These are phyloP conservation scores for Tetratostichococcus sp. DNA, from an alignment of 139 green algal genomes.

Conservation along the genomic window DNA sequence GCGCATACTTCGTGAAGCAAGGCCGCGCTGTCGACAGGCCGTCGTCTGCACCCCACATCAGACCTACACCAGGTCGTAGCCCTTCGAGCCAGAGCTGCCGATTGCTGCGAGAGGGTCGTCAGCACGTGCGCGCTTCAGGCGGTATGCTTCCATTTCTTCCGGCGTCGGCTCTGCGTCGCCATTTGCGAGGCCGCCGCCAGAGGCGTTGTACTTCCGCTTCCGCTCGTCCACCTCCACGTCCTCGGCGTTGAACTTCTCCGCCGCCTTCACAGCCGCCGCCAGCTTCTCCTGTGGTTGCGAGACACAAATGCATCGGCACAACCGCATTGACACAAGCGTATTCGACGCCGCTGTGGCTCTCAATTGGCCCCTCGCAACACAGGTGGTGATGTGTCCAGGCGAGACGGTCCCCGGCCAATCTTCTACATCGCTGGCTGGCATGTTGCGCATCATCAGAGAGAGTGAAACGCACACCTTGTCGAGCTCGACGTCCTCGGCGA, in stretches of 20 bases:
- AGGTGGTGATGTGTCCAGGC: too few species aligned
- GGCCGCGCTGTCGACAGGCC: background rate
- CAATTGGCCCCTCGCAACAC: too few species aligned
- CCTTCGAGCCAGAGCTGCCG: conserved; percentile 8
- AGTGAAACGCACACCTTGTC: conserved; percentile 31
- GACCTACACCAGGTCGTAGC: conserved; percentile 44
- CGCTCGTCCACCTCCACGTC: conserved; percentile 53
- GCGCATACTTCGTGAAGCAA: too few species aligned
- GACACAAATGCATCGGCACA: too few species aligned
- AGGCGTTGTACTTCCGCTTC: conserved; percentile 83
- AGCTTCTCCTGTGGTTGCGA: conserved; percentile 67
- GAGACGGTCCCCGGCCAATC: too few species aligned
- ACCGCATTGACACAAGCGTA: too few species aligned
- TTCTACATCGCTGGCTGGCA: too few species aligned
- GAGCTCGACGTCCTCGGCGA: conserved; percentile 51
- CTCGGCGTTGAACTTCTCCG: conserved; percentile 43
- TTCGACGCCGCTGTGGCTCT: too few species aligned
- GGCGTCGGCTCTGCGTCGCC: conserved; percentile 59
- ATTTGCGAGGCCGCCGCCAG: conserved; percentile 17
- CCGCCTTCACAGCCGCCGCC: conserved; percentile 58
- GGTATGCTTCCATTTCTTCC: conserved; percentile 99
- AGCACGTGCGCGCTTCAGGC: conserved; percentile 55
- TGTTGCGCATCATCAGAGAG: too few species aligned
- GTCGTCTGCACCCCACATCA: background rate
- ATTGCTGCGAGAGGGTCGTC: conserved; percentile 75